Evolutionary conservation across 257 asterid species (phyloP).

Genomic region (Apocynum venetum): DNA sequence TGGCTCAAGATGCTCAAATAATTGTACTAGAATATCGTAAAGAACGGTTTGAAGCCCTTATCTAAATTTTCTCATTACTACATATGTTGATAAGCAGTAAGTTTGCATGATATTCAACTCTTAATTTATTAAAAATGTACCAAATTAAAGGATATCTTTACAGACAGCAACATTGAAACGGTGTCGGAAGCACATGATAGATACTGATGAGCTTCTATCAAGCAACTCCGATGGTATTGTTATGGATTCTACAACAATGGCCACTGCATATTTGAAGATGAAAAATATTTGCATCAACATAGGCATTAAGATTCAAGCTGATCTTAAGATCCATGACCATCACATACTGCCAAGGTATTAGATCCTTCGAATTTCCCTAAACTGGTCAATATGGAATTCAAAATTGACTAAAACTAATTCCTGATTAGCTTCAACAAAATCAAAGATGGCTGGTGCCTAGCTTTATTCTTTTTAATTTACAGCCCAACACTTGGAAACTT

Average conservation of each 20-base stretch:
- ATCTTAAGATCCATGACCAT: constrained; percentile 83
- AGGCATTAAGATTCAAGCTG: constrained; percentile 76
- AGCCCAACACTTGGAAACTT: background rate
- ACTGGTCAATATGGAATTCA: background rate
- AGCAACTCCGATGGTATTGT: constrained; percentile 71
- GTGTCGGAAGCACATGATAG: constrained; percentile 84
- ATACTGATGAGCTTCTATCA: constrained; percentile 83
- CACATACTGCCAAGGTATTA: constrained; percentile 86
- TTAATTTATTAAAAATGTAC: constrained; percentile 7
- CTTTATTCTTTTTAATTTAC: background rate
- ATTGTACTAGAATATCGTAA: constrained; percentile 5
- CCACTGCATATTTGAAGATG: constrained; percentile 86
- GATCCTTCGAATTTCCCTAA: constrained; percentile 5
- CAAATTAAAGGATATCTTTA: constrained; percentile 17
- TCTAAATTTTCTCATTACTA: background rate
- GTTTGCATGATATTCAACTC: background rate
- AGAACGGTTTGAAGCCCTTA: background rate
- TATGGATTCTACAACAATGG: constrained; percentile 77
- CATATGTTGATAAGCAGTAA: background rate
- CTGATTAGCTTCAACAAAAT: background rate
- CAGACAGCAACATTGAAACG: constrained; percentile 83
- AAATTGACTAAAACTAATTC: background rate
- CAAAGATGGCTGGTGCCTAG: background rate
- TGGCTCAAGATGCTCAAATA: constrained; percentile 85
- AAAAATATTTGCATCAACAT: constrained; percentile 75